A percentile compares a stretch with the other conserved stretches of the same genome.
Conservation (phyloP, 2,329 filamentous ascomycete genomes). For the Colletotrichum sp. region DNA sequence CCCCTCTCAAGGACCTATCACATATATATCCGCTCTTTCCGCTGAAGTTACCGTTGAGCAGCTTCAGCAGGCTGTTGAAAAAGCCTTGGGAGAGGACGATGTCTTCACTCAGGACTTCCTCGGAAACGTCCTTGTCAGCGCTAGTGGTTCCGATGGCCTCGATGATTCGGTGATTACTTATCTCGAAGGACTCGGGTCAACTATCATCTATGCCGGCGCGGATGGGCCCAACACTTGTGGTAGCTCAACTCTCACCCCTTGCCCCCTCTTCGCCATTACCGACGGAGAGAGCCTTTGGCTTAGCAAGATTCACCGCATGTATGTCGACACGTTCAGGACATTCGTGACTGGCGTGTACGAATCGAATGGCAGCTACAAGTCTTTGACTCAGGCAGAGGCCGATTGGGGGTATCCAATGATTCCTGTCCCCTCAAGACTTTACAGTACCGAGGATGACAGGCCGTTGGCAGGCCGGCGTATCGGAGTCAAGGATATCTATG, state of each 20-base stretch:
- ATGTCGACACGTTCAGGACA: not conserved
- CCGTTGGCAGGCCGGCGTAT: constrained; percentile 42
- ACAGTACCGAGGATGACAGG: constrained; percentile 32
- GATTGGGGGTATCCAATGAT: constrained; percentile 19
- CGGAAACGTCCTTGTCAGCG: not conserved
- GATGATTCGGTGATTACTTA: not conserved
- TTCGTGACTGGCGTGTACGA: constrained; percentile 5
- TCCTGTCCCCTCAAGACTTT: constrained; percentile 43
- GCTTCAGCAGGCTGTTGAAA: not conserved
- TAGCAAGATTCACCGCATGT: not conserved
- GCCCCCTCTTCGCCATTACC: not conserved
- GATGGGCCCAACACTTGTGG: not conserved
- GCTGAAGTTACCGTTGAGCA: not conserved
- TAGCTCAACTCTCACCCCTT: not conserved
- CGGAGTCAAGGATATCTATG: constrained; percentile 36
- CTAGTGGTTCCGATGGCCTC: not conserved
- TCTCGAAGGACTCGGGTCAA: not conserved
- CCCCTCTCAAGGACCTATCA: not conserved
- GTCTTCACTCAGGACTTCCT: not conserved
- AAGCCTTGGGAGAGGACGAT: not conserved
- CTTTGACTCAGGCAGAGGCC: not conserved
- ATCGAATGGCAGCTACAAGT: not conserved
- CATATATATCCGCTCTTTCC: not conserved
- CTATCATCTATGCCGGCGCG: not conserved
- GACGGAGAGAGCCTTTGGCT: not conserved